Evolutionary conservation across 495 filamentous ascomycete species (phyloP), one percentile per base, ranked within the genome.

Genomic region (Parathielavia appendiculata): DNA sequence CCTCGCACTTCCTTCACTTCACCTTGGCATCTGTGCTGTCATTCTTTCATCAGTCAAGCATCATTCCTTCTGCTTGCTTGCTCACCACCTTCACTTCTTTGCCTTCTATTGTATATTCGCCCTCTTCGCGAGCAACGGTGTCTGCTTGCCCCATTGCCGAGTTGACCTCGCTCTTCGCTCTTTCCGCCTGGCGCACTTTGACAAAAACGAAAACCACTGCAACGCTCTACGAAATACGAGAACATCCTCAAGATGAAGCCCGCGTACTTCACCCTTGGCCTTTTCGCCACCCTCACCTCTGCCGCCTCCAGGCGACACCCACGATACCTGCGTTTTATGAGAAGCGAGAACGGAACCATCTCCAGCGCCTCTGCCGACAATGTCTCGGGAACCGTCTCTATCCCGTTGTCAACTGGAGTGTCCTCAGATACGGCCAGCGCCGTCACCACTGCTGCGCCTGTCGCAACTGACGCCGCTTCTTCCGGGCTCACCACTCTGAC

Each of bases 91-190:
- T 70, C 61, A 20, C 63, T 72, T 66, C 56, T 65, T 48, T 53
- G 54, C 63, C 61, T 63, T 56, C 56, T 63, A 59, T 58, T 67
- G 53, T 66, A 64, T 63, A 50, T 65, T 66, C 69, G 56, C 61
- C 71, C 68, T 66, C 63, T 71, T 58, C 39, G 57, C 57, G 54
- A 66, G 71, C 70, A 74, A 74, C 71, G 76, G 72, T 75, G 71
- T 74, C 62, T 74, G 72, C 69, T 64, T 62, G 62, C 63, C 62
- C 56, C 53, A 30, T 46, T 46, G 71, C 72, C 70, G 61, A 79
- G 76, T 79, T 70, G 77, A 79, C 62, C 74, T 77, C 76, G 71
- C 74, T 75, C 63, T 51, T 67, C 44, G 46, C 52, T 56, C 48
- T 34, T 14, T 58, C 57, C 45, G 61, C 63, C 63, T 46, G 63